Percentiles rank a stretch among this genome's conserved stretches.
Evolutionary conservation across 768 basidiomycete species (phyloP).

Genomic region (Ephemerocybe angulata): DNA sequence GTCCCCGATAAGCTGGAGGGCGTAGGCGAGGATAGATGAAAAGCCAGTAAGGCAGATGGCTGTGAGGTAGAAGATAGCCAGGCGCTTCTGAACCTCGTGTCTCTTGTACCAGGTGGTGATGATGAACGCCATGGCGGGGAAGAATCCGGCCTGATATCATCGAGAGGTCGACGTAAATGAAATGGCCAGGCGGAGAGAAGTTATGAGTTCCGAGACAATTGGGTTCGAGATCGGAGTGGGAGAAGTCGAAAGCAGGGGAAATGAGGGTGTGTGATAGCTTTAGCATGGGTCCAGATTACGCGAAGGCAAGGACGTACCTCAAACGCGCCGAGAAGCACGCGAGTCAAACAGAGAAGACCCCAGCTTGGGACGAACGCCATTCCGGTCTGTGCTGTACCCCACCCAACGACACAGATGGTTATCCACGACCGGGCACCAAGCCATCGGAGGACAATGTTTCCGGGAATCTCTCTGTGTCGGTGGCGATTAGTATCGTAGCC

Average conservation of each 20-base stretch:
- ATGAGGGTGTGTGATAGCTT: too few species aligned
- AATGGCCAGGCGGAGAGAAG: too few species aligned
- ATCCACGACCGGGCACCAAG: slow-evolving; percentile 30
- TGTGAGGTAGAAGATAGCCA: slow-evolving; percentile 30
- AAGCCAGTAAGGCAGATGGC: slow-evolving; percentile 30
- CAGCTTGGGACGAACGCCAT: slow-evolving; percentile 32
- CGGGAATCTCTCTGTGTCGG: slow-evolving; percentile 19
- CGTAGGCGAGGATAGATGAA: slow-evolving; percentile 28
- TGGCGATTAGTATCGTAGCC: neutral
- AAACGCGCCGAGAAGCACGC: slow-evolving; percentile 24
- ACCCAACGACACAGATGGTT: slow-evolving; percentile 26
- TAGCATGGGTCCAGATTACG: too few species aligned
- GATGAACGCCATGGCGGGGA: slow-evolving; percentile 39
- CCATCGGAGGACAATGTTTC: slow-evolving; percentile 26
- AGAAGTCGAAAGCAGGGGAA: too few species aligned
- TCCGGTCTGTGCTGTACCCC: slow-evolving; percentile 29
- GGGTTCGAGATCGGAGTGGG: too few species aligned
- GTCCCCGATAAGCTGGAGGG: slow-evolving; percentile 29
- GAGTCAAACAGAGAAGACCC: slow-evolving; percentile 22
- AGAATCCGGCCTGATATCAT: slow-evolving; percentile 38
- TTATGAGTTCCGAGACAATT: too few species aligned
- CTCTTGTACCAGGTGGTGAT: slow-evolving; percentile 42
- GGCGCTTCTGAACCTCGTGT: slow-evolving; percentile 40
- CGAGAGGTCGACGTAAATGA: too few species aligned
- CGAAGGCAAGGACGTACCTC: too few species aligned